Evolutionary conservation across 2,329 filamentous ascomycete genomes (phyloP).

Genomic region (Neonectria coccinea): DNA sequence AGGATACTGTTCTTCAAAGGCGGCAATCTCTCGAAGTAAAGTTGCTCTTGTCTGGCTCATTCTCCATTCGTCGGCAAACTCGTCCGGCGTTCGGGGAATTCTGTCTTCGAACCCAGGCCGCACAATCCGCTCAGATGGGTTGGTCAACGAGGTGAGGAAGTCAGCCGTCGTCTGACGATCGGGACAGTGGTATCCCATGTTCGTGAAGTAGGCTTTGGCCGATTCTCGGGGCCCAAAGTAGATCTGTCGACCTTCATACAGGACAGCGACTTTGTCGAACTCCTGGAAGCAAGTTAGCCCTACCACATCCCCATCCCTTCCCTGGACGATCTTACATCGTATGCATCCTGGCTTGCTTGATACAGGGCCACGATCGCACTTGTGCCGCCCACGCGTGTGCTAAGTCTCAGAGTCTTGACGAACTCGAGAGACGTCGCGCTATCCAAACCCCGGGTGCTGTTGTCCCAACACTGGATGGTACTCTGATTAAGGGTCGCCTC

Average conservation of each 20-base stretch:
- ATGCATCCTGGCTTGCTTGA: slow-evolving; percentile 69
- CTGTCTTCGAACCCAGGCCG: slow-evolving; percentile 46
- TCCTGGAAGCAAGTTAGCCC: slow-evolving; percentile 51
- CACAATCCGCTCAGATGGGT: slow-evolving; percentile 48
- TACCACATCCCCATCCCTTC: background rate
- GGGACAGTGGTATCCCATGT: slow-evolving; percentile 70
- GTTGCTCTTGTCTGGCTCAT: slow-evolving; percentile 30
- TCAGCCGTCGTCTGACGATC: slow-evolving; percentile 71
- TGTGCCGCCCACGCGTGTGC: slow-evolving; percentile 29
- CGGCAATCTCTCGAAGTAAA: slow-evolving; percentile 20
- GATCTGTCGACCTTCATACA: slow-evolving; percentile 75
- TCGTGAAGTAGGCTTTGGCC: slow-evolving; percentile 70
- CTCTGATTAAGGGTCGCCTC: slow-evolving; percentile 72
- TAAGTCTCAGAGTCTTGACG: slow-evolving; percentile 32
- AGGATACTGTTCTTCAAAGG: slow-evolving; percentile 20
- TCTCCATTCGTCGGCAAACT: slow-evolving; percentile 52
- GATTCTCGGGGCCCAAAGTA: slow-evolving; percentile 69
- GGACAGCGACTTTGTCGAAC: slow-evolving; percentile 75
- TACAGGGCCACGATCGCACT: slow-evolving; percentile 57
- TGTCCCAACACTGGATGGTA: slow-evolving; percentile 50
- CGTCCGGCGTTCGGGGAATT: slow-evolving; percentile 49
- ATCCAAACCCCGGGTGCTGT: slow-evolving; percentile 44
- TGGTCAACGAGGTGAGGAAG: slow-evolving; percentile 68
- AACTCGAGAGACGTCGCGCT: slow-evolving; percentile 41
- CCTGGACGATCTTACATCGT: slow-evolving; percentile 41